Percentiles rank a stretch among this genome's conserved stretches.
phyloP scores from a whole-genome alignment of 2,329 filamentous ascomycete genomes.

The Daldinia sp. region DNA sequence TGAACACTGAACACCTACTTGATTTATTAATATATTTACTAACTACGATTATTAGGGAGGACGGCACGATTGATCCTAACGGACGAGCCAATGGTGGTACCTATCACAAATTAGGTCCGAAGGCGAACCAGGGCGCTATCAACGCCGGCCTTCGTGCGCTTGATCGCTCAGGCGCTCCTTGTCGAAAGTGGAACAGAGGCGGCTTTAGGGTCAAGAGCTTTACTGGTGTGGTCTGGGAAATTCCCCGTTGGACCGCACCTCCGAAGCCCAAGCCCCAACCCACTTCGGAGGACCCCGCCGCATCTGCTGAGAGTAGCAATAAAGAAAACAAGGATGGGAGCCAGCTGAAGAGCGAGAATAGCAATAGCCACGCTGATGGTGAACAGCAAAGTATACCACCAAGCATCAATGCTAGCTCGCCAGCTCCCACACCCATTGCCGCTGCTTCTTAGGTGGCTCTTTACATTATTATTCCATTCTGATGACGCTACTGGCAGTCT shows the following conservation, averaged over 20 bases:
- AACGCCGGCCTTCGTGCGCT: conserved; percentile 95
- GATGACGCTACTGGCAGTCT: conserved; percentile 10
- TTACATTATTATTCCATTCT: conserved; percentile 6
- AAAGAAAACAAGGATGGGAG: conserved; percentile 71
- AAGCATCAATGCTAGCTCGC: conserved; percentile 62
- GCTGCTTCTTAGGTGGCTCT: conserved; percentile 50
- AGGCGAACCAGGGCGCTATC: conserved; percentile 96
- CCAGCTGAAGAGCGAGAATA: conserved; percentile 58
- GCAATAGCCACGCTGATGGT: conserved; percentile 53
- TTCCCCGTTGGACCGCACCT: conserved; percentile 83
- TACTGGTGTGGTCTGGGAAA: conserved; percentile 83
- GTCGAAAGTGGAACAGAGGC: conserved; percentile 88
- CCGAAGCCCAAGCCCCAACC: conserved; percentile 61
- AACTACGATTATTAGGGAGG: conserved; percentile 59
- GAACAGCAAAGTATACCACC: conserved; percentile 62
- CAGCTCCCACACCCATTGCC: conserved; percentile 57
- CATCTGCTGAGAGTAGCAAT: conserved; percentile 62
- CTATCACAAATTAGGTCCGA: conserved; percentile 88
- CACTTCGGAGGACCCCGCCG: conserved; percentile 54
- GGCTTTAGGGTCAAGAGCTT: conserved; percentile 89
- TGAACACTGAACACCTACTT: no score
- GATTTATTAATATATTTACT: conserved; percentile 38
- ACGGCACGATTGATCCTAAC: conserved; percentile 68
- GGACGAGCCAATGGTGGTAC: conserved; percentile 57
- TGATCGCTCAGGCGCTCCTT: conserved; percentile 90